Conservation (phyloP, 805 yeast genomes). For the Candida takata region DNA sequence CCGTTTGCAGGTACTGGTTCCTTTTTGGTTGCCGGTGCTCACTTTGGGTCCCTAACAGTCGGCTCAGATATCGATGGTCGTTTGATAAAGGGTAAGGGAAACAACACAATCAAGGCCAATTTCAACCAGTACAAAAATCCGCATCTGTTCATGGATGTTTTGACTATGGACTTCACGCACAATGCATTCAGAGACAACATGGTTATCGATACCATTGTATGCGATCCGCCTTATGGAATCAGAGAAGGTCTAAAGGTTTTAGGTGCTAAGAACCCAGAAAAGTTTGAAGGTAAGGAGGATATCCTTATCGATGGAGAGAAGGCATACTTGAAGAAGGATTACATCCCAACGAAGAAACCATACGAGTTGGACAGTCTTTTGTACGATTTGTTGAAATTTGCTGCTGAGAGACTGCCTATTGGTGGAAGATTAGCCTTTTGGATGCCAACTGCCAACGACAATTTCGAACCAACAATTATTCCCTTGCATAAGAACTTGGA, state of each 20-base stretch:
- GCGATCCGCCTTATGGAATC: slow-evolving; percentile 98
- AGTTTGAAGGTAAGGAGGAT: slow-evolving; percentile 65
- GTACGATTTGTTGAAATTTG: slow-evolving; percentile 69
- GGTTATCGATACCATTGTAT: slow-evolving; percentile 69
- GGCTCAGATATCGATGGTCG: slow-evolving; percentile 93
- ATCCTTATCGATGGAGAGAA: slow-evolving; percentile 71
- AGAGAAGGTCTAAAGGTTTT: slow-evolving; percentile 91
- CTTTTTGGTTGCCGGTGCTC: slow-evolving; percentile 80
- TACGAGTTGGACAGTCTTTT: slow-evolving; percentile 71
- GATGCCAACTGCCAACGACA: slow-evolving; percentile 97
- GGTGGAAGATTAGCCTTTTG: slow-evolving; percentile 86
- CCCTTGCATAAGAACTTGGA: slow-evolving; percentile 76
- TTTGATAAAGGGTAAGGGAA: slow-evolving; percentile 61
- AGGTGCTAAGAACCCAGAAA: slow-evolving; percentile 69
- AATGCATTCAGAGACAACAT: slow-evolving; percentile 64
- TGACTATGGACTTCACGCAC: slow-evolving; percentile 94
- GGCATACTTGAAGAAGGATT: slow-evolving; percentile 73
- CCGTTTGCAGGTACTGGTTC: slow-evolving; percentile 98
- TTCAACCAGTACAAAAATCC: slow-evolving; percentile 67
- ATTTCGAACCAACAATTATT: slow-evolving; percentile 55
- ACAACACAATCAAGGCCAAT: slow-evolving; percentile 52
- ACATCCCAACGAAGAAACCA: slow-evolving; percentile 89
- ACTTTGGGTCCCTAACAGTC: slow-evolving; percentile 69
- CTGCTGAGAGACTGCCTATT: slow-evolving; percentile 62
- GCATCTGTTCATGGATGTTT: slow-evolving; percentile 57